A percentile compares a stretch with the other conserved stretches of the same genome.
Evolutionary conservation across 192 early-diverging fungal species (phyloP).

Genomic region (Phlyctochytrium bullatum): DNA sequence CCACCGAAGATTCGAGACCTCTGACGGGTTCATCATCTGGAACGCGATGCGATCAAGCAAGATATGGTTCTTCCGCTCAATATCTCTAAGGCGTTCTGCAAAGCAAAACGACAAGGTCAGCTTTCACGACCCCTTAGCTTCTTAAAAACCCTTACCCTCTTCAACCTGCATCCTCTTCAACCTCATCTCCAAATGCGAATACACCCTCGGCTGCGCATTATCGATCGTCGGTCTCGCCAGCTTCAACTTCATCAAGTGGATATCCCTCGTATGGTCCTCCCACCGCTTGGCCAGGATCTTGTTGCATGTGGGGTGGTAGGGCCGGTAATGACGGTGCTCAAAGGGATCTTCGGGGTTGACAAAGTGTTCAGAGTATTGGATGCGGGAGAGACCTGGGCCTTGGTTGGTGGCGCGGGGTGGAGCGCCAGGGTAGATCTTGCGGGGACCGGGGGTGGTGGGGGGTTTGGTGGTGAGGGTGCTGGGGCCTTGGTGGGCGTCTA

Average conservation of each 20-base stretch:
- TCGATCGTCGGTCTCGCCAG: slow-evolving; percentile 42
- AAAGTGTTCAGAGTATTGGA: not conserved
- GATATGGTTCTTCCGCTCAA: slow-evolving; percentile 51
- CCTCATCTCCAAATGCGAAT: slow-evolving; percentile 48
- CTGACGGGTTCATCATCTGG: slow-evolving; percentile 37
- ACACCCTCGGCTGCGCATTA: slow-evolving; percentile 39
- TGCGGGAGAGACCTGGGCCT: not conserved
- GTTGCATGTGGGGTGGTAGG: slow-evolving; percentile 40
- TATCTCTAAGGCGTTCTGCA: slow-evolving; percentile 42
- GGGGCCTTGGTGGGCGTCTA: slow-evolving; percentile 2
- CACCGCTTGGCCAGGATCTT: slow-evolving; percentile 45
- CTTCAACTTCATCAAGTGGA: slow-evolving; percentile 37
- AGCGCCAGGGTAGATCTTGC: not conserved
- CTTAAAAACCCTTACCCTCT: slow-evolving; percentile 36
- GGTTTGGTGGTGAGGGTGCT: not conserved
- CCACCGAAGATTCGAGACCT: slow-evolving; percentile 21
- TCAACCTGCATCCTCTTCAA: slow-evolving; percentile 45
- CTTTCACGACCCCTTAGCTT: not conserved
- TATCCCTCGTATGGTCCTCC: slow-evolving; percentile 31
- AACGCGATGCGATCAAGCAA: slow-evolving; percentile 47
- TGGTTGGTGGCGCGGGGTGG: not conserved
- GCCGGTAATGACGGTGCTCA: slow-evolving; percentile 41
- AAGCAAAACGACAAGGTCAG: not conserved
- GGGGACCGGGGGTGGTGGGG: not conserved
- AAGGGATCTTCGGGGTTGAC: slow-evolving; percentile 12